Base-by-base conservation (phyloP, 768 basidiomycete genomes). In the Auriscalpium orientale region DNA sequence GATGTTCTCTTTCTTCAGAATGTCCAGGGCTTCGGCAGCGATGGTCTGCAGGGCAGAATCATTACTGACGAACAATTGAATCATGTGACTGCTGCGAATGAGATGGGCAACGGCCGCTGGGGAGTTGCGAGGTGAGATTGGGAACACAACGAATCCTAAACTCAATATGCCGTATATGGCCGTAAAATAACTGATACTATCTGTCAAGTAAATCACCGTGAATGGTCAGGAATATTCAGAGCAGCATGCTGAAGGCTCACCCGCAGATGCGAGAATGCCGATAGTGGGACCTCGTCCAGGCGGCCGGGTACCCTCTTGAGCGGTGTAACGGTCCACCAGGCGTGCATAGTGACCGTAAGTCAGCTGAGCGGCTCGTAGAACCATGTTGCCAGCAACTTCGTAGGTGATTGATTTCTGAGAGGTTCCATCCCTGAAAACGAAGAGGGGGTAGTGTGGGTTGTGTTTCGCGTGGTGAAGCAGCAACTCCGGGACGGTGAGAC, bases 401-500 rank as follows among this genome's bases (percentile, higher is more conserved):
- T 64, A 73, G 22, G 58, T 60, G 15, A 72, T 54, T 9, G 57
- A 61, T 16, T 54, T 55, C 13, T 54, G 43, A 2, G 43, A 2
- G 55, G 61, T 58, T 9, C 57, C 62, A 5, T 62, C 55, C 2
- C 53, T 56, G 50, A 56, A 70, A 5, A 65, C 58, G 48, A 71
- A 73, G 28, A 73, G 50, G 15, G 69, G 70, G 53, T 75, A 72
- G 22, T 66, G 54, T 2, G 70, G 66, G 22, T 60, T 66, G 49
- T 71, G 56, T 20, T 61, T 44, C 3, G 57, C 56, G 49, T 74
- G 67, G 67, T 67, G 74, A 47, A 72, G 73, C 40, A 68, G 70
- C 16, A 75, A 47, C 56, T 75, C 64, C 1, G 71, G 66, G 1
- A 75, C 33, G 1, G 63, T 64, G 8, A 70, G 53, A 13, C 64